These are phyloP conservation scores for Geotrichum siamense DNA, from an alignment of 1,139 yeast species.

Conservation along the genomic window DNA sequence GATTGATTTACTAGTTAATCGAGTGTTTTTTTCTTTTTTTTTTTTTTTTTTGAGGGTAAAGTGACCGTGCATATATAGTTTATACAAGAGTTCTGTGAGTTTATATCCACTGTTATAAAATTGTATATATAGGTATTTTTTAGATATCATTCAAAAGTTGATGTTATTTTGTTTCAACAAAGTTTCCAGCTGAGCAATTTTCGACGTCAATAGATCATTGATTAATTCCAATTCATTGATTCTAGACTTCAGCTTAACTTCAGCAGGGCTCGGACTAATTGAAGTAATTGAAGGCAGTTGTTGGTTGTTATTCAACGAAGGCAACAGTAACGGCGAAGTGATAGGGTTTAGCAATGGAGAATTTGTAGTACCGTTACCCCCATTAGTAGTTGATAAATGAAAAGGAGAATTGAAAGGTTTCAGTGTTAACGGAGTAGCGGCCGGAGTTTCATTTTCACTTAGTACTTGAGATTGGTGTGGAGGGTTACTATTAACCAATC, in stretches of 20 bases:
- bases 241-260: conserved; percentile 22
- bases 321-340: conserved; percentile 7
- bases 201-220: conserved; percentile 73
- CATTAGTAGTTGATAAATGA: background rate
- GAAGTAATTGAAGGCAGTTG: conserved; percentile 2
- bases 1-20: no score
- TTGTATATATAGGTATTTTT: no score
- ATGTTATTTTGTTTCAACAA: conserved; percentile 17
- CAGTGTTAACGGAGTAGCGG: conserved; percentile 2
- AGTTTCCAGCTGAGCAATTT: conserved; percentile 75
- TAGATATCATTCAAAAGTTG: no score
- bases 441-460: conserved; percentile 1
- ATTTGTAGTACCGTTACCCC: background rate
- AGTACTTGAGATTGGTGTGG: background rate
- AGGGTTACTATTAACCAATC: no score
- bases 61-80: no score
- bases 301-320: conserved; percentile 1
- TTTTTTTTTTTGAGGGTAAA: no score
- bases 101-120: no score
- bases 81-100: no score
- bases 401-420: conserved; percentile 6
- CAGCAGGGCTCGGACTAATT: conserved; percentile 1
- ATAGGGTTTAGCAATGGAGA: conserved; percentile 11
- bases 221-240: conserved; percentile 79
- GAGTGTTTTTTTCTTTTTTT: no score